Conservation (phyloP, 208 protist genomes). For the Phytomonas sp. region DNA sequence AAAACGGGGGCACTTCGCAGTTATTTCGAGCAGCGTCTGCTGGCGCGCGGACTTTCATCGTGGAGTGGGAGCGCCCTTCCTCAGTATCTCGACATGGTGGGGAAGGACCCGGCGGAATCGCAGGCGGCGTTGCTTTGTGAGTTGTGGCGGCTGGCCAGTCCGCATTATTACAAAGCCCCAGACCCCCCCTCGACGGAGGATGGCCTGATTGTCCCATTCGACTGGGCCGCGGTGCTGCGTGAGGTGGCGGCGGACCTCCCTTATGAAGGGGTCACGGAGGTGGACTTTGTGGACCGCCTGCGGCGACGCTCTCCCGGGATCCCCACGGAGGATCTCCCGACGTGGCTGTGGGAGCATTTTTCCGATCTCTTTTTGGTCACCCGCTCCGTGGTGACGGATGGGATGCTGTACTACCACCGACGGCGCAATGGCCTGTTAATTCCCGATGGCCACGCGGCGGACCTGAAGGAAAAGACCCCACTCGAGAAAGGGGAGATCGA, state of each 20-base stretch:
- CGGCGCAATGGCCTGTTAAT: slow-evolving; percentile 23
- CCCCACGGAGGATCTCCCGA: slow-evolving; percentile 14
- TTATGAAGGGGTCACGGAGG: slow-evolving; percentile 56
- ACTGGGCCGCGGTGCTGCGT: slow-evolving; percentile 37
- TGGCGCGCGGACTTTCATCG: too few species aligned
- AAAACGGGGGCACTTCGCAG: too few species aligned
- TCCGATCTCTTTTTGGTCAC: slow-evolving; percentile 30
- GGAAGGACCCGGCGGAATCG: too few species aligned
- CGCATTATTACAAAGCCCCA: not conserved
- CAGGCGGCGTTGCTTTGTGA: too few species aligned
- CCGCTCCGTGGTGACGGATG: slow-evolving; percentile 46
- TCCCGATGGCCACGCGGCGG: slow-evolving; percentile 5
- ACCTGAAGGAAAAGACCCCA: not conserved
- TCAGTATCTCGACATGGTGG: too few species aligned
- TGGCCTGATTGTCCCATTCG: slow-evolving; percentile 20
- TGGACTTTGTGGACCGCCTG: slow-evolving; percentile 23
- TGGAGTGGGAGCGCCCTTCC: too few species aligned
- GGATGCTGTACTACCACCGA: slow-evolving; percentile 25
- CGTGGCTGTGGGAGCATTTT: slow-evolving; percentile 34
- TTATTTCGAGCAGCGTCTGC: too few species aligned
- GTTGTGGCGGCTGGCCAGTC: too few species aligned
- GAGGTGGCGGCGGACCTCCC: slow-evolving; percentile 31
- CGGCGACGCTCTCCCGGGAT: slow-evolving; percentile 15
- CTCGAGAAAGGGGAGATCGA: not conserved
- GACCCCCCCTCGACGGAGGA: not conserved